Conservation (phyloP, 345 rosid genomes). For the Raphanus raphanistrum region DNA sequence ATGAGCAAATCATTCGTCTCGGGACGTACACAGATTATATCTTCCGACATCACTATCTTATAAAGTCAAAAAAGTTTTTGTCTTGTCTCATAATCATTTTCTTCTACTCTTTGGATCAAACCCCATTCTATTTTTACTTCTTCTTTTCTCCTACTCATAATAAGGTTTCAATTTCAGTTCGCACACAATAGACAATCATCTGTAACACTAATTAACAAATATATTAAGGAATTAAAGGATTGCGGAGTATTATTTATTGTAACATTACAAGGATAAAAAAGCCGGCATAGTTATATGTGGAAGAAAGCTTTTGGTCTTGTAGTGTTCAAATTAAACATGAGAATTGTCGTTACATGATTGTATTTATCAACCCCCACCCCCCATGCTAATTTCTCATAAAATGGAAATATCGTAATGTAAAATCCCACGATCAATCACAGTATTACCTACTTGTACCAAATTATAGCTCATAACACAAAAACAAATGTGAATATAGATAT, state of each 20-base stretch:
- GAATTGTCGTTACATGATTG: slow-evolving; percentile 36
- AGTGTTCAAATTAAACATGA: slow-evolving; percentile 35
- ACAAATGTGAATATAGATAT: not conserved
- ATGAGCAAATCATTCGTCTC: slow-evolving; percentile 37
- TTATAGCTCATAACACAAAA: slow-evolving; percentile 3
- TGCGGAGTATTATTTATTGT: not conserved
- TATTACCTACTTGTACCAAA: slow-evolving; percentile 16
- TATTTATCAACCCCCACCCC: slow-evolving; percentile 25
- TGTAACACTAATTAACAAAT: not conserved
- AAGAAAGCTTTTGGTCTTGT: slow-evolving; percentile 32
- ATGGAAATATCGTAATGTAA: not conserved
- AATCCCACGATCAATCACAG: not conserved
- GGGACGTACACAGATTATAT: slow-evolving; percentile 35
- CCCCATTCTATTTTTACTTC: not conserved
- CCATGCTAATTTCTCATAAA: not conserved
- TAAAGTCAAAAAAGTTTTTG: slow-evolving; percentile 33
- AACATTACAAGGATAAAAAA: not conserved
- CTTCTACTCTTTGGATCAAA: slow-evolving; percentile 21
- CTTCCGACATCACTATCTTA: slow-evolving; percentile 43
- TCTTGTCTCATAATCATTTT: slow-evolving; percentile 42
- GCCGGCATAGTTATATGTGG: slow-evolving; percentile 35
- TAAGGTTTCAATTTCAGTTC: slow-evolving; percentile 6
- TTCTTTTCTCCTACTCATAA: slow-evolving; percentile 20
- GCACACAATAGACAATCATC: slow-evolving; percentile 5
- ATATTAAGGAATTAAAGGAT: not conserved